Evolutionary conservation across 1,139 yeast genomes (phyloP).

Genomic region (Blastobotrys aristatus): DNA sequence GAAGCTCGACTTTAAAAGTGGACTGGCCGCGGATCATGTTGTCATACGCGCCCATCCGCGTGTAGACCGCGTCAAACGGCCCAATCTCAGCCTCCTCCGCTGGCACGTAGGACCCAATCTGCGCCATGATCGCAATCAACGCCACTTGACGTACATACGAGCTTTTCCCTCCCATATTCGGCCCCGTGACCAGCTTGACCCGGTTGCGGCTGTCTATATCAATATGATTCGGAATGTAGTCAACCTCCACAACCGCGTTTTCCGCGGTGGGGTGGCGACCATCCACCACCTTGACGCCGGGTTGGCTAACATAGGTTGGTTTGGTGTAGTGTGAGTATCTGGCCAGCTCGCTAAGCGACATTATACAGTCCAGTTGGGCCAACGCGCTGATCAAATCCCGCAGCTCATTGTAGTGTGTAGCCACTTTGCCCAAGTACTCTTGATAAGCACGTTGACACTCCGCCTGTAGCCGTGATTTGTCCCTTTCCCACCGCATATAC

Average conservation of each 20-base stretch:
- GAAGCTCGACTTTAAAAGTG: constrained; percentile 71
- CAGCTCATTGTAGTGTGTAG: constrained; percentile 46
- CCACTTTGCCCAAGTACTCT: constrained; percentile 45
- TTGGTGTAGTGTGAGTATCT: constrained; percentile 46
- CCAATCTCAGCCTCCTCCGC: constrained; percentile 49
- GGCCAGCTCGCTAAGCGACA: constrained; percentile 65
- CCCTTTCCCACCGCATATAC: constrained; percentile 36
- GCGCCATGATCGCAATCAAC: constrained; percentile 78
- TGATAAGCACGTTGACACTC: constrained; percentile 55
- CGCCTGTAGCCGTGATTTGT: constrained; percentile 54
- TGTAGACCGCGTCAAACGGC: constrained; percentile 49
- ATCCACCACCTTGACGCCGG: constrained; percentile 47
- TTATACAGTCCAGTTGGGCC: constrained; percentile 65
- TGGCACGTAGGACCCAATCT: constrained; percentile 87
- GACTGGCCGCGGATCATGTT: constrained; percentile 64
- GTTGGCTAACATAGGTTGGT: constrained; percentile 50
- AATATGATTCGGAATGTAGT: constrained; percentile 69
- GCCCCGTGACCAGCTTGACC: constrained; percentile 67
- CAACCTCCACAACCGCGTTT: constrained; percentile 36
- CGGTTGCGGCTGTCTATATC: constrained; percentile 44
- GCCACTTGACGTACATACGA: constrained; percentile 89
- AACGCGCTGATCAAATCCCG: constrained; percentile 48
- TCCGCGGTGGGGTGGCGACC: constrained; percentile 84
- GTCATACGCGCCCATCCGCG: constrained; percentile 68
- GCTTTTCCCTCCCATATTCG: constrained; percentile 97